phyloP scores from a whole-genome alignment of 1,139 yeast species.

The Yamadazyma membranifaciens region DNA sequence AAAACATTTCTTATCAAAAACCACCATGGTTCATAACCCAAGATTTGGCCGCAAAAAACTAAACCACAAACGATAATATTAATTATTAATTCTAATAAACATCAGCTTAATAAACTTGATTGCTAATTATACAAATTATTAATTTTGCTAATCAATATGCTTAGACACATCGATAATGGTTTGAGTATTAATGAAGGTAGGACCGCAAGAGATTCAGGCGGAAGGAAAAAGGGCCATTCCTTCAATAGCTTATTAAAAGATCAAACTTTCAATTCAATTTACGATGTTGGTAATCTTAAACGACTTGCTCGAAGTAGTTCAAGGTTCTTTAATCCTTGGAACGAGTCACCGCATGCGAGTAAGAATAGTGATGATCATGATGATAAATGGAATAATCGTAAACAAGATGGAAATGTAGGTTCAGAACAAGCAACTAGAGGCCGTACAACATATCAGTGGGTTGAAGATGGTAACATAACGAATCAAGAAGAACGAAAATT shows the following conservation, averaged over 20 bases:
- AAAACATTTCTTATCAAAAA: too few relatives aligned
- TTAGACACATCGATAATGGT: conserved; percentile 1
- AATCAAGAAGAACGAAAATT: not conserved
- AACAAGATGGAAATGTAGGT: not conserved
- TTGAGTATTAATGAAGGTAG: not conserved
- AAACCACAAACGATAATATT: not conserved
- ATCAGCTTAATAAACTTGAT: not conserved
- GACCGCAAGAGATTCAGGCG: not conserved
- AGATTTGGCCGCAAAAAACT: not conserved
- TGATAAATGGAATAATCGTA: not conserved
- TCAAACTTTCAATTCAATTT: conserved; percentile 10
- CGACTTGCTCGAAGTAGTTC: conserved; percentile 21
- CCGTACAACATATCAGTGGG: not conserved
- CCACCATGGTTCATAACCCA: not conserved
- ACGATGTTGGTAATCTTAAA: conserved; percentile 14
- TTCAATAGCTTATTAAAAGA: conserved; percentile 15
- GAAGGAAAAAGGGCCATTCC: conserved; percentile 12
- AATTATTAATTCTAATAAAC: too few relatives aligned
- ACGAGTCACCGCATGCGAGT: not conserved
- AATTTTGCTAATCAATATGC: not conserved
- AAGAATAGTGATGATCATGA: not conserved
- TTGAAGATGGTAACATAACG: conserved; percentile 1
- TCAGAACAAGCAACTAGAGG: not conserved
- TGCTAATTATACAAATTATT: not conserved
- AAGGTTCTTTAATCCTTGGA: conserved; percentile 18